Evolutionary conservation across 2,329 filamentous ascomycete species (phyloP), one percentile per base, ranked within the genome.

Genomic region (Trichophaea hybrida): DNA sequence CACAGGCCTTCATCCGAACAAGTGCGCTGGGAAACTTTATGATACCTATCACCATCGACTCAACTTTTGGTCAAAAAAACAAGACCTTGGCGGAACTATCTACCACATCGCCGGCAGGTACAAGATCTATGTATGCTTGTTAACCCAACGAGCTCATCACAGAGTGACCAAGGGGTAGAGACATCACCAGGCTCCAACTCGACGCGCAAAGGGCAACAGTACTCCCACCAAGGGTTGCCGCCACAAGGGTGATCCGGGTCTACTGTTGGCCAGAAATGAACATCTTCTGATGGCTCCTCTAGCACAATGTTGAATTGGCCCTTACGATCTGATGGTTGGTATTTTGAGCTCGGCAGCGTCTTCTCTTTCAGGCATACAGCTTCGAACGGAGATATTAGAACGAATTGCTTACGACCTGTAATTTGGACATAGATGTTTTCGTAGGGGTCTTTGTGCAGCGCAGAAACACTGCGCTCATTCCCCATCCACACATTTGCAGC

Each of bases 401-500:
- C 78, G 66, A 93, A 93, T 66, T 33, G 50, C 70, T 93, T 93
- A 59, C 74, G 73, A 0, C 87, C 88, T 0, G 81, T 71, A 12
- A 91, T 72, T 68, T 91, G 86, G 1, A 88, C 84, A 70, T 90
- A 93, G 0, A 93, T 77, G 70, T 93, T 93, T 71, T 93, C 86
- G 71, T 90, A 91, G 68, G 86, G 86, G 72, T 93, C 88, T 68
- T 85, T 86, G 73, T 93, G 88, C 57, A 90, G 71, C 0, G 84
- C 83, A 0, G 86, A 90, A 1, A 79, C 76, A 32, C 82, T 86
- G 40, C 75, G 75, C 1, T 80, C 80, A 72, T 87, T 86, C 57
- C 87, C 87, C 54, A 93, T 81, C 87, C 87, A 91, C 68, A 93
- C 76, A 69, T 93, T 93, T 62, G 88, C 79, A 12, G 87, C 87